Base-by-base conservation (phyloP, 1,284 basidiomycete species). In the Microbotryum scabiosae region DNA sequence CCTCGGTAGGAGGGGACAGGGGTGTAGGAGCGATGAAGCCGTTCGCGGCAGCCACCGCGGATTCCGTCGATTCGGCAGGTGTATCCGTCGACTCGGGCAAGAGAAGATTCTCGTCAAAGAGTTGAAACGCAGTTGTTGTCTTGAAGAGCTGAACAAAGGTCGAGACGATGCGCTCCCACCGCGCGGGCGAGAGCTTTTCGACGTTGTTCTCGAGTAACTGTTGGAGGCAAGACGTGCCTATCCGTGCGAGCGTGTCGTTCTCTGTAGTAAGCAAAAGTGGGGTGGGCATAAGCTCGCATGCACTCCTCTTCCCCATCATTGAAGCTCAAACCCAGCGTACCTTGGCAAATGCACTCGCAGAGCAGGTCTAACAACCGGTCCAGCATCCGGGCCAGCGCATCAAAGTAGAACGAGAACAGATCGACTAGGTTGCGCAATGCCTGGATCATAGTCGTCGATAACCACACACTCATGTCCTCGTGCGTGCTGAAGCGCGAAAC, bases 401-500 rank as follows among this genome's bases (percentile, higher is more conserved):
- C 88, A 75, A 97, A 98, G 78, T 92, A 96, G 77, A 84, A 90
- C 2, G 96, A 96, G 76, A 96, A 99, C 23, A 99, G 82, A 73
- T 96, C 90, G 64, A 99, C 89, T 65, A 98, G 80, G 75, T 97
- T 90, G 43, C 96, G 84, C 60, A 99, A 80, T 1, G 96, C 96
- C 74, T 98, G 94, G 59, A 99, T 97, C 86, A 99, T 93, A 2
- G 96, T 99, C 9, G 96, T 97, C 49, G 92, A 97, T 52, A 99
- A 78, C 96, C 96, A 99, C 18, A 99, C 93, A 71, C 91, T 96
- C 91, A 97, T 96, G 71, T 98, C 96, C 74, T 98, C 96, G 72
- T 97, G 90, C 3, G 90, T 93, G 73, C 82, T 89, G 79, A 97
- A 97, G 30, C 92, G 84, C 18, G 88, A 89, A 41, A 97, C 77